A percentile compares a stretch with the other conserved stretches of the same genome.
phyloP scores from a whole-genome alignment of 2,329 filamentous ascomycete species.

The Blastomyces silverae region DNA sequence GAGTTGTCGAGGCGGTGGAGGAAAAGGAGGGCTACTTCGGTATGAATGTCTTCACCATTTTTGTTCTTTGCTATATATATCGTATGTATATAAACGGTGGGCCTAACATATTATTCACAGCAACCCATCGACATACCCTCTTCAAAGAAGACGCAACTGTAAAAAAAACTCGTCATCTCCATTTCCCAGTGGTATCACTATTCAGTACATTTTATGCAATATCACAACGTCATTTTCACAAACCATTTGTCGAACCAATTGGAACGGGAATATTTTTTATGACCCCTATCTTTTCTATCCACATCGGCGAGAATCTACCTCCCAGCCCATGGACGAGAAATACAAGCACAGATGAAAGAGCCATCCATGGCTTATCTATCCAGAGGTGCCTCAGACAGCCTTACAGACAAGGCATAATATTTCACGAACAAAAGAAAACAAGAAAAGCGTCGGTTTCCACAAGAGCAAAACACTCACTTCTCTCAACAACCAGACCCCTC shows the following conservation, averaged over 20 bases:
- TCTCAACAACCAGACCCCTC: neutral
- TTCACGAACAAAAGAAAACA: too few relatives aligned
- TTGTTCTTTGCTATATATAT: slow-evolving; percentile 1
- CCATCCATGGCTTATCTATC: neutral
- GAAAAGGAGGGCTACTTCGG: slow-evolving; percentile 26
- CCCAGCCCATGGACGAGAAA: neutral
- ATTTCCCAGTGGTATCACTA: neutral
- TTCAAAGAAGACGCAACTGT: slow-evolving; percentile 14
- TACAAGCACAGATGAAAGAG: neutral
- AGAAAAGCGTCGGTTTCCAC: neutral
- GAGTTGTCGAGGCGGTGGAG: slow-evolving; percentile 12
- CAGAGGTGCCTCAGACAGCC: too few relatives aligned
- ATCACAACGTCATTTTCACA: neutral
- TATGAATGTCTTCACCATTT: slow-evolving; percentile 17
- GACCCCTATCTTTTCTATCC: neutral
- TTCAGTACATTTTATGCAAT: neutral
- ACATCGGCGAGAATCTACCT: neutral
- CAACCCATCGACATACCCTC: slow-evolving; percentile 17
- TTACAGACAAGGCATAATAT: too few relatives aligned
- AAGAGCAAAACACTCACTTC: neutral
- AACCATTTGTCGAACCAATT: neutral
- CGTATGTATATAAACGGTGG: neutral
- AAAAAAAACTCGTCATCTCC: neutral
- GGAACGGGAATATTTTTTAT: neutral
- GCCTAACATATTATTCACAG: slow-evolving; percentile 9